Base-by-base conservation (phyloP, 192 early-diverging fungal genomes). In the Oehlia diaphana region DNA sequence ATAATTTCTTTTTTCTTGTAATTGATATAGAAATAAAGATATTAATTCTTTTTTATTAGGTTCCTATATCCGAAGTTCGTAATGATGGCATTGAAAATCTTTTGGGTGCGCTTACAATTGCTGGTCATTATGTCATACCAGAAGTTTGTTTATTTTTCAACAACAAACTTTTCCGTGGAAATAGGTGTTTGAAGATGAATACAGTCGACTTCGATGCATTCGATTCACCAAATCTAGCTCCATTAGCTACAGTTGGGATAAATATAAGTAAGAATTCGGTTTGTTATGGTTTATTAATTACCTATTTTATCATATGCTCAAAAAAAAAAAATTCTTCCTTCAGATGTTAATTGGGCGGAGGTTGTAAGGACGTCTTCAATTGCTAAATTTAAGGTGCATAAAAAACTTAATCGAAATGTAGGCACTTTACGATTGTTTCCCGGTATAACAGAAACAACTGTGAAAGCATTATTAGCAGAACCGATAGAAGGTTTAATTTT, bases 31-130 rank as follows among this genome's bases (percentile, higher is more conserved):
- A 19, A 19, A 10, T 23, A 4, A 44, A 21, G 39, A 39, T 37
- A 70, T 37, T 42, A 70, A 9, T 16, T 39, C 44, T 70, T 42
- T 8, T 33, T 44, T 23, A 70, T 14, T 63, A 72, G 82, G 95
- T 99, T 8, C 98, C 98, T 0, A 88, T 99, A 61, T 95, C 97
- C 21, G 98, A 99, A 83, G 93, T 99, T 42, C 91, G 98, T 64
- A 99, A 97, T 85, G 98, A 99, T 83, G 98, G 96, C 0, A 92
- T 98, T 13, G 98, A 99, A 72, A 99, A 99, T 83, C 88, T 99
- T 26, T 83, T 99, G 3, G 96, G 96, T 1, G 96, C 97, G 4
- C 87, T 99, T 35, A 99, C 96, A 2, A 97, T 99, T 79, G 98
- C 98, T 14, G 96, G 98, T 0, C 97, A 98, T 78, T 98, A 96